Base-by-base conservation (phyloP, 2,329 filamentous ascomycete genomes). In the Trichoderma pleuroti region DNA sequence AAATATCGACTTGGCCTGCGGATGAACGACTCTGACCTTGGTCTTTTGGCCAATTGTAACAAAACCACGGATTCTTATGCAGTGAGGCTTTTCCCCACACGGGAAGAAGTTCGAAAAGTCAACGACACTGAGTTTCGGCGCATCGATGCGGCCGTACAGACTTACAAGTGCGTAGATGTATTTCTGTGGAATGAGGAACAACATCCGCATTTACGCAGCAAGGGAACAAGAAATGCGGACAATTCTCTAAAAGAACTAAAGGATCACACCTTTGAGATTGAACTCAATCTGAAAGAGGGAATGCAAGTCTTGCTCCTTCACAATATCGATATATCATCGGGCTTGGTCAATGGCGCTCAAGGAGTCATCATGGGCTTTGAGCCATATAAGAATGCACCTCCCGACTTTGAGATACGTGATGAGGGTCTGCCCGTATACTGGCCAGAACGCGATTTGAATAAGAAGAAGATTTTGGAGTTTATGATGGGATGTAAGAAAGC, bases 81-180 rank as follows among this genome's bases (percentile, higher is more conserved):
- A 4, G 67, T 69, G 21, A 56, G 26, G 2, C 46, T 69, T 0
- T 56, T 24, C 8, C 34, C 49, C 1, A 69, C 66, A 5, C 52
- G 52, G 8, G 88, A 91, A 72, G 70, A 77, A 46, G 74, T 56
- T 14, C 56, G 32, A 24, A 49, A 64, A 30, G 12, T 54, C 30
- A 70, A 70, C 24, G 52, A 49, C 5, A 8, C 49, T 10, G 34
- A 60, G 14, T 64, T 65, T 56, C 61, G 61, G 4, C 34, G 36
- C 9, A 39, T 70, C 1, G 1, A 24, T 2, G 12, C 32, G 11
- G 28, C 36, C 0, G 16, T 46, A 5, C 52, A 69, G 8, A 39
- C 8, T 11, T 69, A 69, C 34, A 54, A 39, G 3, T 60, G 60
- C 4, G 24, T 59, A 10, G 68, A 70, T 28, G 18, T 65, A 7